Percentiles rank a stretch among this genome's conserved stretches.
Conservation (phyloP, 2,329 filamentous ascomycete species). For the Aspergillus persii region DNA sequence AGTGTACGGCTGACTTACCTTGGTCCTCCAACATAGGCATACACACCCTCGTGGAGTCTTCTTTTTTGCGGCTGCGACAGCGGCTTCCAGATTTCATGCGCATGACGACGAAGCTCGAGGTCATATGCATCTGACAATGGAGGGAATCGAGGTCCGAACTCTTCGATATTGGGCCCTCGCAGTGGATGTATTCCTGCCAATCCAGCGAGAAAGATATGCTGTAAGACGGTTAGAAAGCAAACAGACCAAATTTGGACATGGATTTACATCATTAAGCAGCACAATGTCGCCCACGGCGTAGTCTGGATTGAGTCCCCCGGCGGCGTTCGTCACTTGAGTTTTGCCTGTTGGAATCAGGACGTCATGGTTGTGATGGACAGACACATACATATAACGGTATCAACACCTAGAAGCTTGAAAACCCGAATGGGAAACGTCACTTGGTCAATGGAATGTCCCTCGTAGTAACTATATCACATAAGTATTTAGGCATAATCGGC, state of each 20-base stretch:
- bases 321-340: slow-evolving; percentile 62
- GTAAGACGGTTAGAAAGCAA: slow-evolving; percentile 11
- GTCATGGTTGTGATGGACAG: background rate
- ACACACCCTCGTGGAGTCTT: slow-evolving; percentile 62
- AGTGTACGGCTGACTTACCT: slow-evolving; percentile 46
- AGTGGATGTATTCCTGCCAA: slow-evolving; percentile 61
- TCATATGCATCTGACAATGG: slow-evolving; percentile 66
- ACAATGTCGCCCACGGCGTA: slow-evolving; percentile 66
- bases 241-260: background rate
- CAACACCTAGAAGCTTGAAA: slow-evolving; percentile 60
- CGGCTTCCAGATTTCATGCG: slow-evolving; percentile 58
- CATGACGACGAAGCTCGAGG: slow-evolving; percentile 56
- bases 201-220: slow-evolving; percentile 64
- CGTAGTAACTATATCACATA: slow-evolving; percentile 57
- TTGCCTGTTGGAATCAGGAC: background rate
- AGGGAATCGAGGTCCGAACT: slow-evolving; percentile 63
- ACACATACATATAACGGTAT: slow-evolving; percentile 56
- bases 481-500: background rate
- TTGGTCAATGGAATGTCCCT: slow-evolving; percentile 62
- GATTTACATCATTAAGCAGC: slow-evolving; percentile 60
- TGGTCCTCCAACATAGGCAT: slow-evolving; percentile 63
- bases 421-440: slow-evolving; percentile 65
- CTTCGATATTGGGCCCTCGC: slow-evolving; percentile 60
- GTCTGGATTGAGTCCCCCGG: slow-evolving; percentile 62
- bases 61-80: slow-evolving; percentile 46